Conservation (phyloP, 2,329 filamentous ascomycete species). For the Cordyceps javanica region DNA sequence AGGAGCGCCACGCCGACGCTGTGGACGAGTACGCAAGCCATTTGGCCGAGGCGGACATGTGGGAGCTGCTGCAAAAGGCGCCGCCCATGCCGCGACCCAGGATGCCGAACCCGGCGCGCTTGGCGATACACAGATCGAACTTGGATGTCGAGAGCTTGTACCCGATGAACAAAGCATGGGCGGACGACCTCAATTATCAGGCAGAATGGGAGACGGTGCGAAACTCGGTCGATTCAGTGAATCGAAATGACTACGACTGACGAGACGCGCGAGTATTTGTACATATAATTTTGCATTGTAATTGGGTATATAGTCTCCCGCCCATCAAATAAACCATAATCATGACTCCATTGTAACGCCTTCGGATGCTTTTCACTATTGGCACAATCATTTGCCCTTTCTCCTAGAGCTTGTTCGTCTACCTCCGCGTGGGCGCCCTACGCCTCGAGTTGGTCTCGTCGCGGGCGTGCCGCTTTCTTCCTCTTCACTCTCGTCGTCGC, state of each 20-base stretch:
- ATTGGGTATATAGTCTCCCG: background rate
- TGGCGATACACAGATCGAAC: slow-evolving; percentile 22
- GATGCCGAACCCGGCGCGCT: slow-evolving; percentile 10
- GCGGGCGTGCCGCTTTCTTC: slow-evolving; percentile 34
- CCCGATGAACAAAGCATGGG: slow-evolving; percentile 34
- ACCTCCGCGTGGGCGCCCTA: slow-evolving; percentile 28
- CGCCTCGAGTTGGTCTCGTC: slow-evolving; percentile 30
- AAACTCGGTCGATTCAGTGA: background rate
- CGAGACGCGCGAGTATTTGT: background rate
- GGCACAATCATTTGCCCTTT: background rate
- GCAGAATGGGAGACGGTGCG: slow-evolving; percentile 37
- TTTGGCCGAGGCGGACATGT: slow-evolving; percentile 39
- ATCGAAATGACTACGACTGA: background rate
- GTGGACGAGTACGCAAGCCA: slow-evolving; percentile 34
- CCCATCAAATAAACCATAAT: background rate
- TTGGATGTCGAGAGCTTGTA: slow-evolving; percentile 31
- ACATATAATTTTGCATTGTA: background rate
- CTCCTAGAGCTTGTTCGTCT: slow-evolving; percentile 21
- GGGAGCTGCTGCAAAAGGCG: slow-evolving; percentile 36
- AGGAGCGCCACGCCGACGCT: slow-evolving; percentile 39
- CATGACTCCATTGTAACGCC: slow-evolving; percentile 4
- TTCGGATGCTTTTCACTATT: background rate
- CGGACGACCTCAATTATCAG: slow-evolving; percentile 27
- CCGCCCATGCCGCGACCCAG: slow-evolving; percentile 28
- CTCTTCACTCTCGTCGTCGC: slow-evolving; percentile 25